phyloP scores from a whole-genome alignment of 1,284 basidiomycete species.

The Ustilago lituana region DNA sequence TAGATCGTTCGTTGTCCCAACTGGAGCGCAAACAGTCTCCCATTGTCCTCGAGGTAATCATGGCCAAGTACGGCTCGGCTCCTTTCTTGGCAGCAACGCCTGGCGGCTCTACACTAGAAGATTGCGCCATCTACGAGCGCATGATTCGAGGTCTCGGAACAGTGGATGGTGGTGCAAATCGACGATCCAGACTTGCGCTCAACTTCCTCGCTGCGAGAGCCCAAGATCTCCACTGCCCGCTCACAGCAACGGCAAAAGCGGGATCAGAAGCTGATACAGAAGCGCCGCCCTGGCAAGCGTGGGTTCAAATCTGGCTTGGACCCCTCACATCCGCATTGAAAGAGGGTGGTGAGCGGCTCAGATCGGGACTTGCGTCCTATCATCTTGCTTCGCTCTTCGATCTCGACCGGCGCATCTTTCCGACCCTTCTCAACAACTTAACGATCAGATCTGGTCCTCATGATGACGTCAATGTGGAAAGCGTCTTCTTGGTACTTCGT shows the following conservation, averaged over 20 bases:
- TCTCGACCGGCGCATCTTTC: slow-evolving; percentile 35
- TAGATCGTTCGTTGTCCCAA: slow-evolving; percentile 27
- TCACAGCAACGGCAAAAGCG: slow-evolving; percentile 9
- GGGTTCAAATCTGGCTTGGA: slow-evolving; percentile 27
- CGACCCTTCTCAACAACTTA: slow-evolving; percentile 28
- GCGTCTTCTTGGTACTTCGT: slow-evolving; percentile 38
- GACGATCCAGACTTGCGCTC: slow-evolving; percentile 32
- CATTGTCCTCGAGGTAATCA: slow-evolving; percentile 39
- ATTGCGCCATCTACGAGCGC: slow-evolving; percentile 39
- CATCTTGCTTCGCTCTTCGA: slow-evolving; percentile 43
- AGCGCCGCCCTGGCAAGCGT: slow-evolving; percentile 18
- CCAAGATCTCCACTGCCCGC: slow-evolving; percentile 18
- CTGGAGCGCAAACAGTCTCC: slow-evolving; percentile 49
- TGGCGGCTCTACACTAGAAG: slow-evolving; percentile 7
- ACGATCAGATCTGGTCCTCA: slow-evolving; percentile 6
- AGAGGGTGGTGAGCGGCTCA: slow-evolving; percentile 35
- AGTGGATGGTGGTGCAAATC: slow-evolving; percentile 41
- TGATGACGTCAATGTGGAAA: slow-evolving; percentile 32
- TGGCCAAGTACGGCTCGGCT: slow-evolving; percentile 37
- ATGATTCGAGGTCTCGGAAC: slow-evolving; percentile 44
- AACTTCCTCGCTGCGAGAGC: slow-evolving; percentile 33
- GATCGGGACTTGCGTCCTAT: slow-evolving; percentile 47
- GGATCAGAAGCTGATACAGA: background rate
- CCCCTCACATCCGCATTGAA: slow-evolving; percentile 23
- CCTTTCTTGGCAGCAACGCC: slow-evolving; percentile 23